Base-by-base conservation (phyloP, 1,139 yeast genomes). In the Eremothecium coryli region DNA sequence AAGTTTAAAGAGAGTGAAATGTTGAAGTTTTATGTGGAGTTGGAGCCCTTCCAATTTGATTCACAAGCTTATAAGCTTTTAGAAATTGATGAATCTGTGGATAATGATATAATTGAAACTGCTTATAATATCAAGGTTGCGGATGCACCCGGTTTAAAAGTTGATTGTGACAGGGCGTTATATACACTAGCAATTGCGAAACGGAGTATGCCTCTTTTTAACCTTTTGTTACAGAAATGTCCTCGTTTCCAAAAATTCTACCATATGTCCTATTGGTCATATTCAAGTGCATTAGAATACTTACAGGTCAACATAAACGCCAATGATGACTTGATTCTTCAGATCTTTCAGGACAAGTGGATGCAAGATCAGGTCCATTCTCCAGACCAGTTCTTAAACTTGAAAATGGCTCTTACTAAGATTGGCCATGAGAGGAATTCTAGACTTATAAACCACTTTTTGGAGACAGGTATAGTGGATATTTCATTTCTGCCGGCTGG, bases 21-120 rank as follows among this genome's bases (percentile, higher is more conserved):
- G 4, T 49, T 84, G n/a, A 46, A 45, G 5, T 57, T 62, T 14
- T 76, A 62, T 42, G 53, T 81, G 25, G 65, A 64, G 3, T 62
- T 67, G 20, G 88, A 81, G 48, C 68, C 80, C 2, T 57, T 48
- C 32, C 49, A 73, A 24, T 70, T 73, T 10, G 44, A 73, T 4
- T 52, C 57, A 2, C 68, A 73, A 34, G 93, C 95, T 0, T 73
- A 80, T 44, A 66, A 66, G 1, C 66, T 70, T 11, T 58, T 85
- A 31, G 78, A 74, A 11, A 70, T 80, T 16, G 78, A 71, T 44
- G 73, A 71, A 23, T 66, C 73, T 5, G 78, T 84, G 3, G 93
- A 80, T 50, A 90, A 80, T 49, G 93, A 81, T 40, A 74, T 81
- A 27, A 71, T 81, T 4, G 66, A 75, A 22, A 79, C 90, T 1